phyloP scores from a whole-genome alignment of 2,329 filamentous ascomycete genomes.

The Ceratocystis cubensis region DNA sequence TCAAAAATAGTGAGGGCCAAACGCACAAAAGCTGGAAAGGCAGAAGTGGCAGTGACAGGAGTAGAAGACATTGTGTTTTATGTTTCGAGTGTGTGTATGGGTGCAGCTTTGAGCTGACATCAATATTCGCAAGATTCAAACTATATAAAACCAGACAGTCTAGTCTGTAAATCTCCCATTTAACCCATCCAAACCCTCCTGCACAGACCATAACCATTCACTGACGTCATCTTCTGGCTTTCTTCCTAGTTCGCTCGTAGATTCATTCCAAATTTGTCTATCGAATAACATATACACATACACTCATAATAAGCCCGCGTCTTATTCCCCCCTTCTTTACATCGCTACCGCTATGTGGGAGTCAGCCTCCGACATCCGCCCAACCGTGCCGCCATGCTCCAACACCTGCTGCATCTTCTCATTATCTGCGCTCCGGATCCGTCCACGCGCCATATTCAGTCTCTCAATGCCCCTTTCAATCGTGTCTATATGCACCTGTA shows the following conservation, averaged over 20 bases:
- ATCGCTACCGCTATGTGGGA: background rate
- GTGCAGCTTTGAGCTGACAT: background rate
- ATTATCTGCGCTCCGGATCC: constrained; percentile 46
- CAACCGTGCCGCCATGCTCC: constrained; percentile 30
- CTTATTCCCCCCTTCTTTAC: background rate
- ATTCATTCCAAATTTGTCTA: constrained; percentile 14
- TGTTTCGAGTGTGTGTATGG: background rate
- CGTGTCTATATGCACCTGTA: constrained; percentile 62
- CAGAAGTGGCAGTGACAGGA: background rate
- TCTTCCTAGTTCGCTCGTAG: background rate
- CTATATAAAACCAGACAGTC: background rate
- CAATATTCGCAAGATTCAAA: background rate
- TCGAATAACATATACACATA: constrained; percentile 8
- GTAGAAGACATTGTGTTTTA: background rate
- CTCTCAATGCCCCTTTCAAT: constrained; percentile 62
- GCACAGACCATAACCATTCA: background rate
- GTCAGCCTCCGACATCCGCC: constrained; percentile 23
- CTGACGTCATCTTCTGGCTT: background rate
- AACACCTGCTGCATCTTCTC: constrained; percentile 43
- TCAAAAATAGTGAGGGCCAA: constrained; percentile 14
- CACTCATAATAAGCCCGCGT: background rate
- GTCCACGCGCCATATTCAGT: constrained; percentile 50
- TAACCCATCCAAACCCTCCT: background rate
- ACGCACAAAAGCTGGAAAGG: constrained; percentile 7
- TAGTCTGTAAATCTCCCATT: background rate